A percentile compares a stretch with the other conserved stretches of the same genome.
Conservation (phyloP, 2,329 filamentous ascomycete genomes). For the Hymenoscyphus linearis region DNA sequence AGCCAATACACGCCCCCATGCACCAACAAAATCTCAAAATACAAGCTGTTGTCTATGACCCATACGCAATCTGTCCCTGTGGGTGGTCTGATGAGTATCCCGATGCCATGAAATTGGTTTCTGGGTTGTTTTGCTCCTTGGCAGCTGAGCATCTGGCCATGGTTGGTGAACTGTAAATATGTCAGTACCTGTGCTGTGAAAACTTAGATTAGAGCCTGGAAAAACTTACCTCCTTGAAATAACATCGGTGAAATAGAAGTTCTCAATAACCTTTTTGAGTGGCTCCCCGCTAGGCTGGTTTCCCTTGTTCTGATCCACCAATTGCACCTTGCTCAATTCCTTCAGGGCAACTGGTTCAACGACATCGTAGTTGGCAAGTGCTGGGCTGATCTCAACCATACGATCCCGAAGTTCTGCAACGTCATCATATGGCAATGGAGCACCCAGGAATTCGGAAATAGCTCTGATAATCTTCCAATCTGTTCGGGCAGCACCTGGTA, state of each 20-base stretch:
- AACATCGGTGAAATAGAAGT: slow-evolving; percentile 97
- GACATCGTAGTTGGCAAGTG: slow-evolving; percentile 83
- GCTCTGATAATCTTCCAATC: slow-evolving; percentile 99
- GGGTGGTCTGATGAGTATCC: slow-evolving; percentile 41
- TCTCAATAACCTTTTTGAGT: slow-evolving; percentile 80
- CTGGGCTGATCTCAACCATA: slow-evolving; percentile 91
- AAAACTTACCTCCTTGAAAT: slow-evolving; percentile 83
- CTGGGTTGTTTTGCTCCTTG: slow-evolving; percentile 74
- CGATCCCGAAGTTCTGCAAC: slow-evolving; percentile 83
- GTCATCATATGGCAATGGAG: slow-evolving; percentile 87
- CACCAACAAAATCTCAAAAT: slow-evolving; percentile 23
- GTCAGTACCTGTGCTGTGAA: neutral
- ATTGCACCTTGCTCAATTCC: slow-evolving; percentile 82
- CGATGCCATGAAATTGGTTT: slow-evolving; percentile 74
- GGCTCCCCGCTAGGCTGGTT: slow-evolving; percentile 64
- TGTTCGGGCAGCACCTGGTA: slow-evolving; percentile 84
- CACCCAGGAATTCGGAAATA: slow-evolving; percentile 82
- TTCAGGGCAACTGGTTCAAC: slow-evolving; percentile 74
- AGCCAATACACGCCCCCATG: slow-evolving; percentile 21
- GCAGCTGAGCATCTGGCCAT: slow-evolving; percentile 97
- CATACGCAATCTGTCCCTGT: slow-evolving; percentile 31
- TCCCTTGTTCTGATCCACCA: slow-evolving; percentile 95
- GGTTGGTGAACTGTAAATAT: slow-evolving; percentile 70
- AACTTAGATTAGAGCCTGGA: neutral
- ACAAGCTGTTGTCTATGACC: slow-evolving; percentile 25